Evolutionary conservation across 1,139 yeast species (phyloP).

Genomic region (Geotrichum phurueaensis): DNA sequence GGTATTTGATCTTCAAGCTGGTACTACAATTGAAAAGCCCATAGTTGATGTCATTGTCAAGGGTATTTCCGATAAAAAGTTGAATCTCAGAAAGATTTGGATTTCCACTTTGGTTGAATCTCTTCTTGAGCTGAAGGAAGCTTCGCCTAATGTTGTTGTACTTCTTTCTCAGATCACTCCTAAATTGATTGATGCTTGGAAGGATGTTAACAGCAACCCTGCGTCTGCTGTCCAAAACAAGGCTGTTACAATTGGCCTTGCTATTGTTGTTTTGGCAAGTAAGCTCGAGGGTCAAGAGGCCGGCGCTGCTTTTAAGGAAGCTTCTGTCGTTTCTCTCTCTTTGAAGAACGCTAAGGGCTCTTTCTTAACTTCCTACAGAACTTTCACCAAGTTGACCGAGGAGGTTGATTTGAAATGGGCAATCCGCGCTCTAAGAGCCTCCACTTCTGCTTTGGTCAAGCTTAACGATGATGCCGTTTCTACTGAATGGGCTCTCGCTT

Average conservation of each 20-base stretch:
- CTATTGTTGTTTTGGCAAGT: slow-evolving; percentile 29
- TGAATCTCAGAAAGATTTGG: slow-evolving; percentile 65
- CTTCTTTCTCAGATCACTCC: slow-evolving; percentile 38
- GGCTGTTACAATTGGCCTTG: slow-evolving; percentile 29
- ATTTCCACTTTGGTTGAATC: slow-evolving; percentile 45
- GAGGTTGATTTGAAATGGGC: slow-evolving; percentile 29
- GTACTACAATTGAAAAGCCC: slow-evolving; percentile 20
- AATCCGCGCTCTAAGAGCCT: slow-evolving; percentile 23
- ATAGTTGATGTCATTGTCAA: slow-evolving; percentile 39
- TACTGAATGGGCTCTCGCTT: slow-evolving; percentile 26
- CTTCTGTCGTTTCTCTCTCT: slow-evolving; percentile 12
- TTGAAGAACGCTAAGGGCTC: slow-evolving; percentile 21
- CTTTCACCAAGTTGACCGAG: slow-evolving; percentile 21
- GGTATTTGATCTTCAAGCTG: slow-evolving; percentile 24
- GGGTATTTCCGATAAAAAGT: slow-evolving; percentile 64
- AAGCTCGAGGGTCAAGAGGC: slow-evolving; percentile 21
- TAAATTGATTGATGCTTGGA: slow-evolving; percentile 29
- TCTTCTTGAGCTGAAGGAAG: slow-evolving; percentile 22
- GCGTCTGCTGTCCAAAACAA: slow-evolving; percentile 33
- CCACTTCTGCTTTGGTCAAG: slow-evolving; percentile 26
- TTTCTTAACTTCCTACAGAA: slow-evolving; percentile 23
- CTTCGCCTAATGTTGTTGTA: slow-evolving; percentile 7
- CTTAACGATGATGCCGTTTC: slow-evolving; percentile 18
- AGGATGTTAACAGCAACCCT: slow-evolving; percentile 37
- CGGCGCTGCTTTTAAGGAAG: slow-evolving; percentile 2